Conservation (phyloP, 2,329 filamentous ascomycete genomes). For the Fusarium duplospermum region DNA sequence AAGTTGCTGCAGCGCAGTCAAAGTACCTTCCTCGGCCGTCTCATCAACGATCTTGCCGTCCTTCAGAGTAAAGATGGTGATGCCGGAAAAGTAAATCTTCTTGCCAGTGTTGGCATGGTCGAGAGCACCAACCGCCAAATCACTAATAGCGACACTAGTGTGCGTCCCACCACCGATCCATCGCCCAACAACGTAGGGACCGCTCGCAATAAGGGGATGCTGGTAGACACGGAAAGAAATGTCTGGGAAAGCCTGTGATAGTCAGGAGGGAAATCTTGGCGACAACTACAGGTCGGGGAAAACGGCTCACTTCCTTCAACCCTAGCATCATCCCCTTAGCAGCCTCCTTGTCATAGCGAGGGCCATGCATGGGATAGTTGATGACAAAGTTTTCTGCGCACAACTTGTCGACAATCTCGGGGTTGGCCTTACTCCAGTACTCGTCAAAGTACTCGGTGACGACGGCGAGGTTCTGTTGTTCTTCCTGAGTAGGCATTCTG, state of each 20-base stretch:
- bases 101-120: conserved; percentile 31
- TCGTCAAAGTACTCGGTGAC: background rate
- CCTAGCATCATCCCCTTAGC: background rate
- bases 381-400: background rate
- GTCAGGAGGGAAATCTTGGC: background rate
- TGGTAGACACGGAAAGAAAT: background rate
- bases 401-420: background rate
- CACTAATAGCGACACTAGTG: background rate
- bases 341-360: background rate
- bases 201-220: background rate
- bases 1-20: background rate
- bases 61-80: background rate
- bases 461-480: background rate
- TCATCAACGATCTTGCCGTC: background rate
- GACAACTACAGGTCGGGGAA: background rate
- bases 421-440: background rate
- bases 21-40: background rate
- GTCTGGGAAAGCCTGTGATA: background rate
- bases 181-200: background rate
- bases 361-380: background rate
- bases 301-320: background rate
- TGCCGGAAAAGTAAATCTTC: background rate
- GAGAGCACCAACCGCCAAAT: background rate
- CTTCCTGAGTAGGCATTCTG: background rate
- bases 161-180: background rate